Evolutionary conservation across 805 yeast species (phyloP), one percentile per base, ranked within the genome.

Genomic region (Cyberlindnera maclurae): DNA sequence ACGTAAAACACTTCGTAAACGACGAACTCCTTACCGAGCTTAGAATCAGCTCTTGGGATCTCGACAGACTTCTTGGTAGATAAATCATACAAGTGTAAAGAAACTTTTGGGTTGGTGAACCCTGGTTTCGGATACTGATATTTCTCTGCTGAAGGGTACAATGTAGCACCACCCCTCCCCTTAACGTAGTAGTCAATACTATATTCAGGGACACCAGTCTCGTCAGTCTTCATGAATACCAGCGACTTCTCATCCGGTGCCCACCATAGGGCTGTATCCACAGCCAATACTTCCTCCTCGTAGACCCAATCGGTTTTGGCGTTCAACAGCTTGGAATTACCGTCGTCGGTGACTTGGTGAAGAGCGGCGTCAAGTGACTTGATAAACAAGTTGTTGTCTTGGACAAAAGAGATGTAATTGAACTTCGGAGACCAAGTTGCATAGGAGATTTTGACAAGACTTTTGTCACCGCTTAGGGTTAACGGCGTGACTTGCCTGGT

Each of bases 221-320:
- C 95, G 58, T 85, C 77, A 32, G 83, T 74, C 39, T 75, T 70
- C 52, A 83, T 58, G 45, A 73, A 81, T 0, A 83, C 72, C 28
- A 87, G 55, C 47, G 68, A 68, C 9, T 73, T 60, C n/a, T 90
- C 89, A 34, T 68, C 63, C 4, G 85, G 83, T 3, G 94, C 76
- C 96, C 96, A 88, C 95, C 95, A 87, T 36, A 86, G 45, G 1
- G 89, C 85, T 12, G 70, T 64, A 47, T 79, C 86, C 17, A 71
- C 68, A 12, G 76, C 77, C 34, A 84, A 68, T 1, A 87, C 94
- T 58, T 87, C 96, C 50, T 87, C 96, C 54, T 88, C 96, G 50
- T 87, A 88, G 9, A 86, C 94, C 96, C 96, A 87, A 56, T 87
- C 96, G 0, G 95, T 90, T 46, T 77, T 79, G 2, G 95, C 96